Evolutionary conservation across 1,139 yeast genomes (phyloP), one percentile per base, ranked within the genome.

Genomic region (Maudiozyma humilis): DNA sequence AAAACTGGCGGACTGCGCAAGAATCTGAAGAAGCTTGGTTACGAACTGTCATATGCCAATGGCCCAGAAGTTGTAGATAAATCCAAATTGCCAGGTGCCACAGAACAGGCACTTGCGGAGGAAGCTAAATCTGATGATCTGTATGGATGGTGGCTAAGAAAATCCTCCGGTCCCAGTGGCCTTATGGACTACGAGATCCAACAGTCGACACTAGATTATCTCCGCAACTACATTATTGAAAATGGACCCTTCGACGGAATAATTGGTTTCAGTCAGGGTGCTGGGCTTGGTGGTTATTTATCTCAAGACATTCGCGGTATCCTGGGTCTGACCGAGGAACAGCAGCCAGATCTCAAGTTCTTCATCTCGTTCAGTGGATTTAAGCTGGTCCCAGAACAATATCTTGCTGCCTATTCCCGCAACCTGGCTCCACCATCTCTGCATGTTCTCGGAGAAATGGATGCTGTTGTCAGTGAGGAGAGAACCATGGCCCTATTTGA

Each of bases 221-320:
- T 62, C 35, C 57, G 49, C 14, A 49, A 57, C 20, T 61, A 56
- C 43, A 44, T 58, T 17, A 38, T 56, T 17, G 67, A 71, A 46
- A 71, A 83, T 48, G 96, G 96, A 0, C 95, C 96, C 0, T 84
- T 82, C 56, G 82, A 78, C 39, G 97, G 96, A 1, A 67, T 89
- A n/a, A 64, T 89, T 45, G 96, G 96, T 2, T 91, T 91, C 57
- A 81, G 93, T 32, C 97, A 89, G 64, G 98, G 97, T 43, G 93
- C 95, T 0, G 94, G 93, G 1, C 66, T 89, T 58, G 76, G 87
- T 1, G 83, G 80, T 3, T 66, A 75, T 15, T 51, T 78, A 3
- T 63, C 75, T 37, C 72, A 75, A 31, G 59, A 66, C 27, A 59
- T 76, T 38, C 55, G 63, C 35, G 53, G 65, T 27, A 47, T 73